These are phyloP conservation scores for Eutrema japonicum DNA, from an alignment of 345 rosid genomes.

Conservation along the genomic window DNA sequence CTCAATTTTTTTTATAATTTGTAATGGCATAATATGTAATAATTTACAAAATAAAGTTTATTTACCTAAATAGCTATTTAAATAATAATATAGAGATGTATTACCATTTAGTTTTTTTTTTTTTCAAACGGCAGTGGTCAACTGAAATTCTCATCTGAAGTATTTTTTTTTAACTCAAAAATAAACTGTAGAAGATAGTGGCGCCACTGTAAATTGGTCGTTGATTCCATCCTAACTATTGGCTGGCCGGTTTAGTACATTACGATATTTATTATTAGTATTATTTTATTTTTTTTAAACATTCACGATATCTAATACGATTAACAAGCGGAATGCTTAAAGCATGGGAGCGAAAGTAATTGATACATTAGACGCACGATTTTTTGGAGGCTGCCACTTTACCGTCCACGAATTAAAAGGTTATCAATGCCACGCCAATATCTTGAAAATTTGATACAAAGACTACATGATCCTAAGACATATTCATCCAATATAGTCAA, in stretches of 20 bases:
- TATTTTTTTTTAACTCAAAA: slow-evolving; percentile 20
- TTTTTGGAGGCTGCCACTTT: slow-evolving; percentile 40
- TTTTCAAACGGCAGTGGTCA: slow-evolving; percentile 9
- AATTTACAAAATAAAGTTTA: too few relatives aligned
- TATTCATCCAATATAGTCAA: slow-evolving; percentile 8
- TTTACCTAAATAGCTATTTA: too few relatives aligned
- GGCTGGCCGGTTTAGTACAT: slow-evolving; percentile 41
- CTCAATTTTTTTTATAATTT: too few relatives aligned
- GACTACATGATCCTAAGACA: slow-evolving; percentile 20
- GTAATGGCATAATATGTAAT: too few relatives aligned
- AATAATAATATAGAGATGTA: too few relatives aligned
- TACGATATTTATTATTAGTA: not conserved
- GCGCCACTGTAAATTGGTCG: slow-evolving; percentile 29
- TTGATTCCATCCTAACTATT: slow-evolving; percentile 23
- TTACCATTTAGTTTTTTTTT: not conserved
- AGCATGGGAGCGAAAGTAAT: slow-evolving; percentile 36
- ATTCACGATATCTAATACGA: slow-evolving; percentile 2
- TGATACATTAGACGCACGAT: slow-evolving; percentile 41
- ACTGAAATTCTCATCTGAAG: slow-evolving; percentile 19
- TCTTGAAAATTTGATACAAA: slow-evolving; percentile 28
- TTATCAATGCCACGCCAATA: slow-evolving; percentile 35
- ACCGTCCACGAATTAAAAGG: slow-evolving; percentile 46
- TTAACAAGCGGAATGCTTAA: slow-evolving; percentile 15
- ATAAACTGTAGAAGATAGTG: slow-evolving; percentile 27
- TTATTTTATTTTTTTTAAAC: not conserved